A percentile compares a stretch with the other conserved stretches of the same genome.
Evolutionary conservation across 78 protist genomes (phyloP).

Genomic region (Cavenderia fasciculata): DNA sequence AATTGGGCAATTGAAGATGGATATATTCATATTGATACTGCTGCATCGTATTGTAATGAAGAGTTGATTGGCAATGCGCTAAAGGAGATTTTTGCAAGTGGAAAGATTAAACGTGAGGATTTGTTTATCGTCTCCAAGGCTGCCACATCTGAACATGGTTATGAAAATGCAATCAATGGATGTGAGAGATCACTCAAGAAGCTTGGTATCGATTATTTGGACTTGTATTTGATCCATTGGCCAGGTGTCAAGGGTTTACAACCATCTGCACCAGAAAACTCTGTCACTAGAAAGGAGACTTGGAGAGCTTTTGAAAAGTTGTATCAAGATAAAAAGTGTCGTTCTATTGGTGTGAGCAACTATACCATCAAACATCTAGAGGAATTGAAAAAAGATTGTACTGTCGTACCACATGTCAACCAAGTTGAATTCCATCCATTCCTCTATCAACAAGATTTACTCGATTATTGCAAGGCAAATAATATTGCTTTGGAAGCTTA

Average conservation of each 20-base stretch:
- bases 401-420: conserved; percentile 70
- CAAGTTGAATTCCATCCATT: conserved; percentile 87
- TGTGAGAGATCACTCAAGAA: conserved; percentile 34
- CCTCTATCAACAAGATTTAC: conserved; percentile 52
- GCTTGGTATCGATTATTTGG: conserved; percentile 35
- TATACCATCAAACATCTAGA: conserved; percentile 36
- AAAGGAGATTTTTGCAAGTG: conserved; percentile 7
- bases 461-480: conserved; percentile 16
- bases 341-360: conserved; percentile 84
- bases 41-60: conserved; percentile 45
- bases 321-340: conserved; percentile 31
- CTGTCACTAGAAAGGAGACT: background rate
- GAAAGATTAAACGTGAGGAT: conserved; percentile 76
- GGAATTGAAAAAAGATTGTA: conserved; percentile 17
- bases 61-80: conserved; percentile 58
- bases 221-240: conserved; percentile 62
- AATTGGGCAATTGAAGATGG: conserved; percentile 33
- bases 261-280: conserved; percentile 11
- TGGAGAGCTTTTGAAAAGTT: conserved; percentile 57
- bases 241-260: conserved; percentile 30
- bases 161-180: conserved; percentile 41
- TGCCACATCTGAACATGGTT: conserved; percentile 48
- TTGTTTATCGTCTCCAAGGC: conserved; percentile 76
- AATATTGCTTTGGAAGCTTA: conserved; percentile 46
- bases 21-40: conserved; percentile 56